Percentiles rank a stretch among this genome's conserved stretches.
Evolutionary conservation across 1,284 basidiomycete genomes (phyloP).

Genomic region (Sanguinoderma infundibulare): DNA sequence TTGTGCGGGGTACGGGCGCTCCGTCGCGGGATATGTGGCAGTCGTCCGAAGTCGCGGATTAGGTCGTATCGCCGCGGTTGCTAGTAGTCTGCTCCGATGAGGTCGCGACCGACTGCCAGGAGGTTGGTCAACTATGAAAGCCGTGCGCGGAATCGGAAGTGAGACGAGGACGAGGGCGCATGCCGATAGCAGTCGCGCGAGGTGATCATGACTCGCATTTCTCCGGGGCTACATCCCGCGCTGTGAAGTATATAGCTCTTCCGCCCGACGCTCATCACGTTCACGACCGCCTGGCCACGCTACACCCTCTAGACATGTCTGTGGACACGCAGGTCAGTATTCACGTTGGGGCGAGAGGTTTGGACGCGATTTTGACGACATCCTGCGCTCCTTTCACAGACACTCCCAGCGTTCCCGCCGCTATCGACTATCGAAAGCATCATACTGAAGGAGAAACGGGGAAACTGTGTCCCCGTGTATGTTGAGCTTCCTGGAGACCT

Average conservation of each 20-base stretch:
- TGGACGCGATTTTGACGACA: constrained; percentile 12
- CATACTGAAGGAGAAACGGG: constrained; percentile 76
- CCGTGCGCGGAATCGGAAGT: constrained; percentile 4
- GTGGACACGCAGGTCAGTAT: constrained; percentile 48
- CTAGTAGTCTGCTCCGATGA: neutral
- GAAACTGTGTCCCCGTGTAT: constrained; percentile 94
- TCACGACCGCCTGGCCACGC: neutral
- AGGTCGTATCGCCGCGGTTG: neutral
- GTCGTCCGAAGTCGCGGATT: constrained; percentile 20
- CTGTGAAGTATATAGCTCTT: neutral
- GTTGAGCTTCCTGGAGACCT: constrained; percentile 94
- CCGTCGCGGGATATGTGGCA: constrained; percentile 16
- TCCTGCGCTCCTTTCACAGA: constrained; percentile 43
- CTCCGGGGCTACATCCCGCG: neutral
- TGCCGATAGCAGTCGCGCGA: constrained; percentile 2
- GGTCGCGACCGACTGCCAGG: neutral
- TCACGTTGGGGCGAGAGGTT: neutral
- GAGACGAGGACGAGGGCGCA: constrained; percentile 6
- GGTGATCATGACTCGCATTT: neutral
- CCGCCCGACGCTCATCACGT: neutral
- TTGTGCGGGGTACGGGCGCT: constrained; percentile 19
- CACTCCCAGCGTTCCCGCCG: constrained; percentile 68
- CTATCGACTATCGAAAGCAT: constrained; percentile 72
- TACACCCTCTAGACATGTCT: constrained; percentile 9
- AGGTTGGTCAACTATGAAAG: neutral